phyloP scores from a whole-genome alignment of 1,139 yeast species.

The Petasospora fabianii region DNA sequence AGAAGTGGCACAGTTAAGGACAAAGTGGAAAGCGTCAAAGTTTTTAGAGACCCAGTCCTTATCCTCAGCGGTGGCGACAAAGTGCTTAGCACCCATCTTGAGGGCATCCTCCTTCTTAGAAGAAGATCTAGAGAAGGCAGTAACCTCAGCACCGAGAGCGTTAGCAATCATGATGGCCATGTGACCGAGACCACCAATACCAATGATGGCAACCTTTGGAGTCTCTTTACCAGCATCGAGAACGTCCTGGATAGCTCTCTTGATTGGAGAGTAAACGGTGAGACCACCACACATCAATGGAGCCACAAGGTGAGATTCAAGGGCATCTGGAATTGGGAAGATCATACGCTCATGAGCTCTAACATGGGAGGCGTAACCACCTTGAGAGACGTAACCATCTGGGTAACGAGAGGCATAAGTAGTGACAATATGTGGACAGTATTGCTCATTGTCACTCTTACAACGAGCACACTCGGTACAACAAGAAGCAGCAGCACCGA shows the following conservation, averaged over 20 bases:
- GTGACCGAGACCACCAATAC: constrained; percentile 62
- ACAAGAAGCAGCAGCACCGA: constrained; percentile 47
- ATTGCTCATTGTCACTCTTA: constrained; percentile 40
- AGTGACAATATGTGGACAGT: constrained; percentile 40
- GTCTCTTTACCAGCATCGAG: constrained; percentile 26
- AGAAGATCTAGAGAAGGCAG: constrained; percentile 48
- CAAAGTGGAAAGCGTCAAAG: constrained; percentile 40
- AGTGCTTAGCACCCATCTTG: constrained; percentile 50
- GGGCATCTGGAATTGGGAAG: constrained; percentile 45
- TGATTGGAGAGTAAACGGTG: constrained; percentile 50
- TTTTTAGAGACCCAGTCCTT: constrained; percentile 37
- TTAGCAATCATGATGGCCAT: constrained; percentile 54
- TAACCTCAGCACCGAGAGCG: constrained; percentile 56
- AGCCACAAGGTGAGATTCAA: constrained; percentile 42
- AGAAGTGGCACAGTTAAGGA: constrained; percentile 50
- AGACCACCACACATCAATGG: constrained; percentile 53
- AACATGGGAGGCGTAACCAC: constrained; percentile 52
- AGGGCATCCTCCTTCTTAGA: constrained; percentile 49
- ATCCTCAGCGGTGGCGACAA: constrained; percentile 45
- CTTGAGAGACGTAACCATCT: constrained; percentile 46
- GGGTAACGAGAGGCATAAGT: constrained; percentile 42
- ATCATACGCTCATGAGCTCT: constrained; percentile 45
- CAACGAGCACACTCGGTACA: constrained; percentile 48
- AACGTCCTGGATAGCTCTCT: constrained; percentile 39
- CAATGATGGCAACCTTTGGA: constrained; percentile 50